A percentile compares a stretch with the other conserved stretches of the same genome.
phyloP scores from a whole-genome alignment of 2,329 filamentous ascomycete genomes.

The Neofusicoccum sp. region DNA sequence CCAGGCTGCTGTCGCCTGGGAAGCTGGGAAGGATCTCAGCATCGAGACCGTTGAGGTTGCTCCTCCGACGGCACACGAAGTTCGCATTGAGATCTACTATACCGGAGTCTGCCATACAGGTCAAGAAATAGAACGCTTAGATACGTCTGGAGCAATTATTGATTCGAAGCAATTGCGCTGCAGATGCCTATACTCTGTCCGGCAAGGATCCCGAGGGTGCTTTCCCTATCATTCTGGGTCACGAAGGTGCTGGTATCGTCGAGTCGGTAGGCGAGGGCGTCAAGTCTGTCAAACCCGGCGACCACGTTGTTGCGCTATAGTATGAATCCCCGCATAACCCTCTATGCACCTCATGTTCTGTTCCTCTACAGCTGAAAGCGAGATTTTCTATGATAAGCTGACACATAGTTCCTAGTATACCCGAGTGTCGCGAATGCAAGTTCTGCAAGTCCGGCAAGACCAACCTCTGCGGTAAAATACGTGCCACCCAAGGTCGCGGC shows the following conservation, averaged over 20 bases:
- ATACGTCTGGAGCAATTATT: background rate
- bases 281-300: slow-evolving; percentile 89
- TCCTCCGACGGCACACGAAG: slow-evolving; percentile 87
- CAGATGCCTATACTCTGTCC: slow-evolving; percentile 63
- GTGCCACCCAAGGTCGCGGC: slow-evolving; percentile 91
- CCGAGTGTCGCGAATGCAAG: slow-evolving; percentile 97
- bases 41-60: slow-evolving; percentile 93
- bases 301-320: slow-evolving; percentile 68
- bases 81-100: slow-evolving; percentile 95
- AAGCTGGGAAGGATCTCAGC: slow-evolving; percentile 84
- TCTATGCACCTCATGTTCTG: background rate
- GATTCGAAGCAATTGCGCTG: background rate
- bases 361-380: background rate
- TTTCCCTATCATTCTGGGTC: slow-evolving; percentile 47
- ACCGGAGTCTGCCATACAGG: slow-evolving; percentile 99
- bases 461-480: slow-evolving; percentile 98
- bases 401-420: slow-evolving; percentile 76
- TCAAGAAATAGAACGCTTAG: slow-evolving; percentile 41
- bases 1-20: slow-evolving; percentile 94
- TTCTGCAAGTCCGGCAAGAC: slow-evolving; percentile 99
- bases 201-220: slow-evolving; percentile 91
- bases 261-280: slow-evolving; percentile 81
- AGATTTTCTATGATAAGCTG: no score
- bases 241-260: slow-evolving; percentile 47
- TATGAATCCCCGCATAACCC: slow-evolving; percentile 29